Conservation (phyloP, 1,139 yeast species). For the Eremothecium cymbalariae region DNA sequence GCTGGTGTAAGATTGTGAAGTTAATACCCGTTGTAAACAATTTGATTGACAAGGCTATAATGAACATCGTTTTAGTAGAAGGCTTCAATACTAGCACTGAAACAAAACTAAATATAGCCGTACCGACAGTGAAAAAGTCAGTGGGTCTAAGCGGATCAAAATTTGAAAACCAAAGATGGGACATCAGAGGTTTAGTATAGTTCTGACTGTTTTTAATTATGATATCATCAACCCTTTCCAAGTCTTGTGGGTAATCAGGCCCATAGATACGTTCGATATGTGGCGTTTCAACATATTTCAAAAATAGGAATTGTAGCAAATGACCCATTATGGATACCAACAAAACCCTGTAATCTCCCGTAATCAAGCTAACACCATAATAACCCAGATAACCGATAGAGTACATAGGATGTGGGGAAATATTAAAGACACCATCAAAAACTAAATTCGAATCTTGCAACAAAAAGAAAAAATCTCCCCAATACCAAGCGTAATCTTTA, state of each 20-base stretch:
- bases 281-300: conserved; percentile 75
- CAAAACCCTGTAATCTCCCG: conserved; percentile 67
- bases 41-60: conserved; percentile 44
- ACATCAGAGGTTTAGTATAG: conserved; percentile 52
- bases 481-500: conserved; percentile 90
- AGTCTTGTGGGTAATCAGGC: conserved; percentile 20
- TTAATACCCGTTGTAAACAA: conserved; percentile 47
- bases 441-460: conserved; percentile 71
- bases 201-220: conserved; percentile 32
- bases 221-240: conserved; percentile 29
- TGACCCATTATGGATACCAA: conserved; percentile 71
- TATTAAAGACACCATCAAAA: conserved; percentile 84
- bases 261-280: conserved; percentile 77
- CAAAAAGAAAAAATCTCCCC: conserved; percentile 90
- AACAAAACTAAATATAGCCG: conserved; percentile 39
- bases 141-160: conserved; percentile 59
- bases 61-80: conserved; percentile 35
- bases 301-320: conserved; percentile 67
- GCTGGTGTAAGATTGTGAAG: conserved; percentile 48
- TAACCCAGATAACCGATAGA: conserved; percentile 85
- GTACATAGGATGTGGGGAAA: conserved; percentile 93
- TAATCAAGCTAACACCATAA: conserved; percentile 73
- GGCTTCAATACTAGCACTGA: conserved; percentile 42
- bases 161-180: conserved; percentile 38
- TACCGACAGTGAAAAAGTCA: conserved; percentile 50